These are phyloP conservation scores for Solanum tacnaense DNA, from an alignment of 257 asterid species.

Conservation along the genomic window DNA sequence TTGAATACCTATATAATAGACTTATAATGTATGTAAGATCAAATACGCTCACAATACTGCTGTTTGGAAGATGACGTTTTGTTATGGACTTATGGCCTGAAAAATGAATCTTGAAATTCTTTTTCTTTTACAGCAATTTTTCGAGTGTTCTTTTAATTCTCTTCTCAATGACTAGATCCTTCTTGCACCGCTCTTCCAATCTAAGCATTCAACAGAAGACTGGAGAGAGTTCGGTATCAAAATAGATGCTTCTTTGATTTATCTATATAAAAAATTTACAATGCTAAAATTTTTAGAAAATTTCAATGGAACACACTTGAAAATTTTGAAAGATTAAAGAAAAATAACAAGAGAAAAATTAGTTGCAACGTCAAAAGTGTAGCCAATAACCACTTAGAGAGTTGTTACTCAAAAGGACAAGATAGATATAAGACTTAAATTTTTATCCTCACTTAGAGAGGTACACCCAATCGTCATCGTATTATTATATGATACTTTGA, in stretches of 20 bases:
- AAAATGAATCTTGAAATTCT: background rate
- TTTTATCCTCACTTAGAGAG: background rate
- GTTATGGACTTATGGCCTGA: background rate
- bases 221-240: background rate
- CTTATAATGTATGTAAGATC: no score
- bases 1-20: no score
- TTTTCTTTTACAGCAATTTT: background rate
- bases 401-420: background rate
- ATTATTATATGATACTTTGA: background rate
- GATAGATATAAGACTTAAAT: background rate
- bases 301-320: background rate
- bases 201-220: background rate
- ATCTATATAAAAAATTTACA: no score
- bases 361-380: background rate
- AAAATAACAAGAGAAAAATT: no score
- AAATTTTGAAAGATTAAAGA: background rate
- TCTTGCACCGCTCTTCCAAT: background rate
- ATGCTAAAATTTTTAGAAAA: background rate
- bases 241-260: no score
- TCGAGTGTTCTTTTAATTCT: background rate
- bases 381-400: background rate
- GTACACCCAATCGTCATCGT: background rate
- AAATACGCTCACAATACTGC: no score
- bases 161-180: background rate
- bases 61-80: background rate